Evolutionary conservation across 2,329 filamentous ascomycete genomes (phyloP).

Genomic region (Apiospora koreana): DNA sequence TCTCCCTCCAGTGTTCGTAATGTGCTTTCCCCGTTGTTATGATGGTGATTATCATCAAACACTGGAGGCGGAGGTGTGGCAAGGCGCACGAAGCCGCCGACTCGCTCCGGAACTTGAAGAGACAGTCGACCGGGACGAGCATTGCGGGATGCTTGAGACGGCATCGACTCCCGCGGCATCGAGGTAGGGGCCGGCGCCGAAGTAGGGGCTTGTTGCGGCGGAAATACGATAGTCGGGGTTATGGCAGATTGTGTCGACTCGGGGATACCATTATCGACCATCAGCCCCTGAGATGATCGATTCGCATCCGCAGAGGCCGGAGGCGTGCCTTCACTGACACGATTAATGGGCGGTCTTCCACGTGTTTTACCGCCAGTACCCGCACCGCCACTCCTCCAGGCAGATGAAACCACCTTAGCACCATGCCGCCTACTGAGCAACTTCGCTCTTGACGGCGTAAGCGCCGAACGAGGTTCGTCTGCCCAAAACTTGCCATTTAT

Average conservation of each 20-base stretch:
- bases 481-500: slow-evolving; percentile 57
- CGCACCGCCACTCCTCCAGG: slow-evolving; percentile 72
- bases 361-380: slow-evolving; percentile 69
- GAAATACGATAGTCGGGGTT: slow-evolving; percentile 23
- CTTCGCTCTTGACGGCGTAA: slow-evolving; percentile 65
- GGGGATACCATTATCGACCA: slow-evolving; percentile 18
- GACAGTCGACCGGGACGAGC: slow-evolving; percentile 54
- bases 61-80: slow-evolving; percentile 49
- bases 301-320: slow-evolving; percentile 67
- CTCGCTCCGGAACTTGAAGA: slow-evolving; percentile 63
- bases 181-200: not conserved
- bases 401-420: slow-evolving; percentile 83
- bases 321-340: slow-evolving; percentile 63
- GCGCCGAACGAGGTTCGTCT: slow-evolving; percentile 72
- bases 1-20: not conserved
- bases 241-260: slow-evolving; percentile 28
- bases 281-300: slow-evolving; percentile 26
- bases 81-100: slow-evolving; percentile 60
- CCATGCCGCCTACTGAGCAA: slow-evolving; percentile 67
- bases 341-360: slow-evolving; percentile 77
- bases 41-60: slow-evolving; percentile 4
- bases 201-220: slow-evolving; percentile 24
- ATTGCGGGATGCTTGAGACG: slow-evolving; percentile 18
- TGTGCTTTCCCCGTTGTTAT: slow-evolving; percentile 6
- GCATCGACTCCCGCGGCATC: not conserved